These are phyloP conservation scores for Phenoliferia sp. DNA, from an alignment of 1,284 basidiomycete genomes.

Conservation along the genomic window DNA sequence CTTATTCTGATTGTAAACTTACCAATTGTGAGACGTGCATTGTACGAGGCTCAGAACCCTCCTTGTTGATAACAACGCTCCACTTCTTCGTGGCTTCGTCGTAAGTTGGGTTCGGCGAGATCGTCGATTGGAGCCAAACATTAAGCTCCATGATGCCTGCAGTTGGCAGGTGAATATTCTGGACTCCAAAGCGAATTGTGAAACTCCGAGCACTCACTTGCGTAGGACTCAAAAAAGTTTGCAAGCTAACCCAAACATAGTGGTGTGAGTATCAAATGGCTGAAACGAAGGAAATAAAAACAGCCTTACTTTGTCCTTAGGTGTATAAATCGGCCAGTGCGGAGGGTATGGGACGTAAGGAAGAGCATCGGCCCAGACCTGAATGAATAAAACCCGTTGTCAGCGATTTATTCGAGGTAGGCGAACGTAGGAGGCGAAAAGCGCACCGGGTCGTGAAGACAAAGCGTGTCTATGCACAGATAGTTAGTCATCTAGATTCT, in stretches of 20 bases:
- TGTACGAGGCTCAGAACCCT: constrained; percentile 34
- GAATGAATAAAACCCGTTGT: constrained; percentile 8
- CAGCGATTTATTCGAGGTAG: neutral
- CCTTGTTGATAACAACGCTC: constrained; percentile 43
- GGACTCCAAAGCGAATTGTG: neutral
- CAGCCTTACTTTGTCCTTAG: neutral
- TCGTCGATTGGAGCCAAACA: constrained; percentile 36
- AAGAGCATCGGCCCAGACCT: constrained; percentile 34
- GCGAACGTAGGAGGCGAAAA: neutral
- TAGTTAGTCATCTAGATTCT: neutral
- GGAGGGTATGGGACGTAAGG: constrained; percentile 11
- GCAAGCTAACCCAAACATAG: constrained; percentile 41
- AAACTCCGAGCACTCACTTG: neutral
- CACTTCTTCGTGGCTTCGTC: constrained; percentile 41
- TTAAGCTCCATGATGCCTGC: constrained; percentile 39
- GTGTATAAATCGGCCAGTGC: constrained; percentile 32
- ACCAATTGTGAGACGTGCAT: constrained; percentile 46
- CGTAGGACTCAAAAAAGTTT: constrained; percentile 39
- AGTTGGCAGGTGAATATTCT: neutral
- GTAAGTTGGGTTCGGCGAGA: constrained; percentile 33
- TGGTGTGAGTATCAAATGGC: no score
- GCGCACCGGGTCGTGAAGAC: neutral
- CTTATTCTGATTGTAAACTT: neutral
- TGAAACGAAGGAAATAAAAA: constrained; percentile 24
- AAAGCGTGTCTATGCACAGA: neutral